Percentiles rank a stretch among this genome's conserved stretches.
phyloP scores from a whole-genome alignment of 2,329 filamentous ascomycete species.

The Coniella vitis region DNA sequence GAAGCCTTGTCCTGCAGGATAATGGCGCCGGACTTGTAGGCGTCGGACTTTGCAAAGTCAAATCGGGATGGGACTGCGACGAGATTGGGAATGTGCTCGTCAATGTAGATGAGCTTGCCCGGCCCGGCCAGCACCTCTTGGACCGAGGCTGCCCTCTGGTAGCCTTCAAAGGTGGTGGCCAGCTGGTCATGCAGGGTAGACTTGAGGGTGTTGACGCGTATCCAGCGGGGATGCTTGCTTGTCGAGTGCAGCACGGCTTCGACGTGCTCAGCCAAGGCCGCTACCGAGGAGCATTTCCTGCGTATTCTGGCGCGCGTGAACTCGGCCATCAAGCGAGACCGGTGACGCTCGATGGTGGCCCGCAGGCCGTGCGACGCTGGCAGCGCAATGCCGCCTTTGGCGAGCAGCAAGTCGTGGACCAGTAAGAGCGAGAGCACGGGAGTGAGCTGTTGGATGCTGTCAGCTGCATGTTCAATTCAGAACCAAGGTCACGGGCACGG shows the following conservation, averaged over 20 bases:
- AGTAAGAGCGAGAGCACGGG: constrained; percentile 75
- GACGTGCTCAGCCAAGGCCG: constrained; percentile 55
- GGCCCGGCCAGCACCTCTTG: constrained; percentile 42
- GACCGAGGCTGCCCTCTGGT: constrained; percentile 49
- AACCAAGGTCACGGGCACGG: no score
- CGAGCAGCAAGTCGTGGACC: constrained; percentile 76
- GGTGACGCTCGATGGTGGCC: constrained; percentile 70
- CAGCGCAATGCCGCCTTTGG: constrained; percentile 76
- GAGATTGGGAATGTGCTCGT: constrained; percentile 75
- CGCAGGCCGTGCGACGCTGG: constrained; percentile 73
- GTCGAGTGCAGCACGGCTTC: constrained; percentile 44
- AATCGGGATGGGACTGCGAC: constrained; percentile 67
- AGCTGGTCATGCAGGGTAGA: constrained; percentile 66
- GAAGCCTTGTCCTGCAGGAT: constrained; percentile 96
- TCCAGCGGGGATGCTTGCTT: constrained; percentile 75
- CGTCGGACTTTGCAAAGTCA: constrained; percentile 65
- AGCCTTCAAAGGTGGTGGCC: constrained; percentile 64
- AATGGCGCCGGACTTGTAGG: constrained; percentile 70
- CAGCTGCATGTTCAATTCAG: constrained; percentile 19
- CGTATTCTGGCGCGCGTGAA: constrained; percentile 73
- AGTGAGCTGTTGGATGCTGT: constrained; percentile 54
- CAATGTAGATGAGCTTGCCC: constrained; percentile 58
- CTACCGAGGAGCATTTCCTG: constrained; percentile 60
- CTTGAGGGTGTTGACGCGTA: constrained; percentile 76
- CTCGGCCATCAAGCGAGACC: constrained; percentile 71